These are phyloP conservation scores for Curvularia lunata DNA, from an alignment of 2,329 filamentous ascomycete species.

Conservation along the genomic window DNA sequence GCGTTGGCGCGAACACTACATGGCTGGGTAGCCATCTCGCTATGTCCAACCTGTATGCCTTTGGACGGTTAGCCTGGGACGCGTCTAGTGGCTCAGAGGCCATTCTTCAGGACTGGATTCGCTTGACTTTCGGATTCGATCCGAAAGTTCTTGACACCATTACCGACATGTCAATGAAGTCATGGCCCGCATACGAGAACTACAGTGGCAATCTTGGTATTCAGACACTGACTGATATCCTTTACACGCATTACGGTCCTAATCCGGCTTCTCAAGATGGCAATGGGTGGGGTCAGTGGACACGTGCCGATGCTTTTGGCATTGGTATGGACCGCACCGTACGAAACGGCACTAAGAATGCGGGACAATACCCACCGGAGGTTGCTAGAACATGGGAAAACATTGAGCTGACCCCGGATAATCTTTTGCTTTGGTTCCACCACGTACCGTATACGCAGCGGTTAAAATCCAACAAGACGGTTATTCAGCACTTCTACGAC, in stretches of 20 bases:
- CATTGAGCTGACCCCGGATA: constrained; percentile 68
- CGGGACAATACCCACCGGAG: constrained; percentile 70
- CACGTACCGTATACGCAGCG: constrained; percentile 71
- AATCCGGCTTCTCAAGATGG: constrained; percentile 70
- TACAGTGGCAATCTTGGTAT: constrained; percentile 74
- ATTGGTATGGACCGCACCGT: constrained; percentile 77
- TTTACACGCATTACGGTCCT: constrained; percentile 71
- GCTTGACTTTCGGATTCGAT: constrained; percentile 68
- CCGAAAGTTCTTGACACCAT: constrained; percentile 63
- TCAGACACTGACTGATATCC: constrained; percentile 72
- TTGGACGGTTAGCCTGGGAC: constrained; percentile 71
- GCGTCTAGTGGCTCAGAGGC: constrained; percentile 57
- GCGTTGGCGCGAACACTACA: constrained; percentile 69
- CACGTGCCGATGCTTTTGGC: constrained; percentile 63
- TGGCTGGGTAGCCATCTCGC: constrained; percentile 74
- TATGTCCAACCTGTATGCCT: constrained; percentile 71
- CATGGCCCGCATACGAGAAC: constrained; percentile 74
- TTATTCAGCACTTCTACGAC: constrained; percentile 72
- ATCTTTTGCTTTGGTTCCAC: constrained; percentile 76
- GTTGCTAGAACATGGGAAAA: constrained; percentile 65
- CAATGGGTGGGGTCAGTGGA: constrained; percentile 76
- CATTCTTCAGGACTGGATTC: constrained; percentile 70
- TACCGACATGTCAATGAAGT: constrained; percentile 68
- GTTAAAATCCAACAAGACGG: constrained; percentile 68
- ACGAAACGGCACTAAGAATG: constrained; percentile 68